Base-by-base conservation (phyloP, 306 rosid genomes). In the Cicer cuneatum region DNA sequence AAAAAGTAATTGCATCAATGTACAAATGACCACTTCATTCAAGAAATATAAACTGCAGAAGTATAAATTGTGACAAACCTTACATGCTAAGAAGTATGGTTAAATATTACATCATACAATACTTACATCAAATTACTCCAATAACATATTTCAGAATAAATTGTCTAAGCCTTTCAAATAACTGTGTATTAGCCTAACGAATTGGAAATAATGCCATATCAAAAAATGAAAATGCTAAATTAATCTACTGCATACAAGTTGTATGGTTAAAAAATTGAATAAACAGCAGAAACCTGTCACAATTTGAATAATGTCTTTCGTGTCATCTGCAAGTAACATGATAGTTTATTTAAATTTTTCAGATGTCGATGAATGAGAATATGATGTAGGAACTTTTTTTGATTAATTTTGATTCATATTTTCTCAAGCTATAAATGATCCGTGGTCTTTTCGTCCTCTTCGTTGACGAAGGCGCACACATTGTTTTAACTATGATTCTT, bases 171-270 rank as follows among this genome's bases (percentile, higher is more conserved):
- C 10, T 24, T 10, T 60, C 40, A 60, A 60, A 35, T 35, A 14
- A 35, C 8, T 18, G 3, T 18, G 6, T n/a, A 24, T 46, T 61
- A 1, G 14, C 35, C 33, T 39, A 39, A 37, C 18, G 7, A 38
- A n/a, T 29, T n/a, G 15, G 12, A 51, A 51, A 62, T 21, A 61
- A 48, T 12, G 29, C 5, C 37, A 8, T 7, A 10, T 48, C 7
- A 54, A 54, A 42, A 15, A 66, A 66, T 43, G 61, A 35, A 57
- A 45, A 42, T 37, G 66, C 40, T 66, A 76, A 76, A 76, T 4
- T 70, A 67, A 43, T 24, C 43, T 35, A 45, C 8, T 24, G 21
- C 19, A 3, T 6, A 43, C 8, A 39, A 49, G 3, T 61, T 47
- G 40, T 45, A 7, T 61, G 18, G 9, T 73, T 37, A 47, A 15